phyloP scores from a whole-genome alignment of 495 filamentous ascomycete genomes.

The Aspergillus steynii region DNA sequence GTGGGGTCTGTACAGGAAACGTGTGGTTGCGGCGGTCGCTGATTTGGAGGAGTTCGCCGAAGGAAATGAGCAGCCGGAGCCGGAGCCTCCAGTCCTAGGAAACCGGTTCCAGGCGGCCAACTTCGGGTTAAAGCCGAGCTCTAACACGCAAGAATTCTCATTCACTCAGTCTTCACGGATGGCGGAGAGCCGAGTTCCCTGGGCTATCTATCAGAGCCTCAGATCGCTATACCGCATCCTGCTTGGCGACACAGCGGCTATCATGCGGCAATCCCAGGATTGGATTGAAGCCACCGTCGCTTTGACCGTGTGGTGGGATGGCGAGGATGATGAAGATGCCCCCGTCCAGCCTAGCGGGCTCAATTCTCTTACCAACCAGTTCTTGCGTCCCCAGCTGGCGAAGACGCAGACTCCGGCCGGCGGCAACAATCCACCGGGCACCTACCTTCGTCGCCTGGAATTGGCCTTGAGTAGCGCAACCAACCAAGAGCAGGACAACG shows the following conservation, averaged over 20 bases:
- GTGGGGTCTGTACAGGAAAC: slow-evolving; percentile 76
- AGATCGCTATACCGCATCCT: slow-evolving; percentile 72
- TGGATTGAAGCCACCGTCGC: slow-evolving; percentile 86
- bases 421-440: slow-evolving; percentile 45
- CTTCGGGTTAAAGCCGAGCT: slow-evolving; percentile 50
- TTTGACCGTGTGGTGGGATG: slow-evolving; percentile 86
- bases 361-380: slow-evolving; percentile 21
- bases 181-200: slow-evolving; percentile 81
- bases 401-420: slow-evolving; percentile 34
- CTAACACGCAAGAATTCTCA: slow-evolving; percentile 34
- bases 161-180: slow-evolving; percentile 66
- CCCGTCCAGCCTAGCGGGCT: slow-evolving; percentile 20
- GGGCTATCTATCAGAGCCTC: slow-evolving; percentile 80
- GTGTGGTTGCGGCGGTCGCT: slow-evolving; percentile 61
- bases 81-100: slow-evolving; percentile 28
- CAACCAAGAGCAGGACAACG: slow-evolving; percentile 42
- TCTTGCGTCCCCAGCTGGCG: slow-evolving; percentile 25
- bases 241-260: slow-evolving; percentile 66
- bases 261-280: slow-evolving; percentile 69
- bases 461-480: slow-evolving; percentile 52
- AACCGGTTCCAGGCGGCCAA: slow-evolving; percentile 51
- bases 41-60: slow-evolving; percentile 75
- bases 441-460: slow-evolving; percentile 55
- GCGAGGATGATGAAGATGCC: slow-evolving; percentile 56
- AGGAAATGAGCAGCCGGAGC: slow-evolving; percentile 54